Conservation (phyloP, 2,329 filamentous ascomycete genomes). For the Hypoxylon sp. region DNA sequence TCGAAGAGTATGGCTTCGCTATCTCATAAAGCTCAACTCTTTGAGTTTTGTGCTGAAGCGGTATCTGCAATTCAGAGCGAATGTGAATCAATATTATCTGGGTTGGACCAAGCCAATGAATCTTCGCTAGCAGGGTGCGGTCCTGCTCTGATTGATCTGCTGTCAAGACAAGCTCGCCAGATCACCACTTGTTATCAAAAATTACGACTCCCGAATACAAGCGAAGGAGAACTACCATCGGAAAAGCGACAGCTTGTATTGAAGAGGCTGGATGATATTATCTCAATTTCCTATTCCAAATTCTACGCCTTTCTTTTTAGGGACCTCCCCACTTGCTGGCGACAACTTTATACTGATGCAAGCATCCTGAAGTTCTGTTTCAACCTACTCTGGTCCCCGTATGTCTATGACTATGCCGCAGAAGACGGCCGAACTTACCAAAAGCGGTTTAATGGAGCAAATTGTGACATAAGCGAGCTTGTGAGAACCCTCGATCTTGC, state of each 20-base stretch:
- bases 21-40: conserved; percentile 34
- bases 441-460: conserved; percentile 16
- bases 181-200: conserved; percentile 32
- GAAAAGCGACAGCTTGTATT: conserved; percentile 51
- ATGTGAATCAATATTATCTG: conserved; percentile 43
- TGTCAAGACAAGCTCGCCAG: conserved; percentile 48
- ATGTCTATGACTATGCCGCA: conserved; percentile 27
- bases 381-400: conserved; percentile 48
- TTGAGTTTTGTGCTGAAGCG: conserved; percentile 46
- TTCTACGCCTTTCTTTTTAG: conserved; percentile 80
- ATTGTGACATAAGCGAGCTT: conserved; percentile 65
- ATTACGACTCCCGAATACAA: conserved; percentile 1
- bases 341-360: conserved; percentile 79
- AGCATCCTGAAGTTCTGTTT: conserved; percentile 73
- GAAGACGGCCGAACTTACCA: conserved; percentile 31
- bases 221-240: conserved; percentile 4
- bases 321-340: conserved; percentile 77
- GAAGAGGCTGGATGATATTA: conserved; percentile 68
- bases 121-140: conserved; percentile 47
- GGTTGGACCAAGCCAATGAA: conserved; percentile 13
- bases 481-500: conserved; percentile 81
- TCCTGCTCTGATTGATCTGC: conserved; percentile 48
- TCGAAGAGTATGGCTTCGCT: conserved; percentile 22
- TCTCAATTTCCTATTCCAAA: conserved; percentile 73
- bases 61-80: conserved; percentile 45